These are phyloP conservation scores for Paramarasmius palmivorus DNA, from an alignment of 1,284 basidiomycete species.

Conservation along the genomic window DNA sequence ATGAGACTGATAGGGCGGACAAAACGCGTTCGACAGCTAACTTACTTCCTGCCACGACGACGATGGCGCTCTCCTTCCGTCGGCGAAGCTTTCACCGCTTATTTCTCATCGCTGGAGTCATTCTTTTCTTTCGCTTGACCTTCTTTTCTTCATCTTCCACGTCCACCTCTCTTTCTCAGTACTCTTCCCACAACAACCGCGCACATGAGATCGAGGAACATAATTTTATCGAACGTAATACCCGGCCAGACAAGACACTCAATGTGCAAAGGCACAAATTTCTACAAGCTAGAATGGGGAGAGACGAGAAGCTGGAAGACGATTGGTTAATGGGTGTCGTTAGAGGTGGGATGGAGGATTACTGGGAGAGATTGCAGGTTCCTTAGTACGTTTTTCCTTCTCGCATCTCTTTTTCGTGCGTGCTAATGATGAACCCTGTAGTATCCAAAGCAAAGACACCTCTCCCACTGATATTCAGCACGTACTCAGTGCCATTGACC, in stretches of 20 bases:
- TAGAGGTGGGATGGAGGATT: conserved; percentile 77
- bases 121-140: conserved; percentile 38
- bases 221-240: conserved; percentile 84
- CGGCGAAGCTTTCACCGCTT: conserved; percentile 29
- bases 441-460: conserved; percentile 80
- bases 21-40: too few relatives aligned
- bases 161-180: too few relatives aligned
- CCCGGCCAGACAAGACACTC: conserved; percentile 78
- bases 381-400: conserved; percentile 66
- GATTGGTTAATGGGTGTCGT: conserved; percentile 82
- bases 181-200: conserved; percentile 29
- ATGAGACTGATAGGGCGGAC: too few relatives aligned
- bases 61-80: conserved; percentile 35
- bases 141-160: conserved; percentile 35
- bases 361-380: conserved; percentile 88
- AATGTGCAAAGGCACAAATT: conserved; percentile 88
- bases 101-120: conserved; percentile 26
- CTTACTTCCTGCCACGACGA: too few relatives aligned
- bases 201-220: conserved; percentile 75
- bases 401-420: neutral
- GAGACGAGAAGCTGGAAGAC: conserved; percentile 64
- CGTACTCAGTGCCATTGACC: conserved; percentile 85
- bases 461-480: conserved; percentile 86
- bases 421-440: conserved; percentile 24
- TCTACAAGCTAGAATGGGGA: conserved; percentile 81